Percentiles rank a stretch among this genome's conserved stretches.
These are phyloP conservation scores for Anaeromyces robustus DNA, from an alignment of 192 early-diverging fungal species.

Conservation along the genomic window DNA sequence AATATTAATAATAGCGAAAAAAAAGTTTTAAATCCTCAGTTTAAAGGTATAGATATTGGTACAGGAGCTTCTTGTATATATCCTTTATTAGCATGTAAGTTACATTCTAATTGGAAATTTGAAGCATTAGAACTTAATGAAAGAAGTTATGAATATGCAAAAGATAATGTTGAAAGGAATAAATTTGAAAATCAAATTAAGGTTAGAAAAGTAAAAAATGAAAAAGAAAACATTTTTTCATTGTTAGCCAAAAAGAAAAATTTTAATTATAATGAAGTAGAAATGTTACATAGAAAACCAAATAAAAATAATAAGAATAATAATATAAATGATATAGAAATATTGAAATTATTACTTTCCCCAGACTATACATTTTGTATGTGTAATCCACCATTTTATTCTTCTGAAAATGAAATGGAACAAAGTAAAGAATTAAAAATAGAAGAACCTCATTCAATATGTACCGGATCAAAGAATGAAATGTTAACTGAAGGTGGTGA, in stretches of 20 bases:
- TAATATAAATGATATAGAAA: no score
- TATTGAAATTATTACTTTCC: no score
- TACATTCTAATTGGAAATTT: slow-evolving; percentile 45
- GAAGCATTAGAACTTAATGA: slow-evolving; percentile 61
- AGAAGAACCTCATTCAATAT: slow-evolving; percentile 28
- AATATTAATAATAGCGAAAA: background rate
- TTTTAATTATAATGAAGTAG: no score
- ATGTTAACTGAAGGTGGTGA: slow-evolving; percentile 74
- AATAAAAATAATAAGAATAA: no score
- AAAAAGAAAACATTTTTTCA: slow-evolving; percentile 6
- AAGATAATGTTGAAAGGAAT: slow-evolving; percentile 48
- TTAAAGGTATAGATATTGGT: slow-evolving; percentile 17
- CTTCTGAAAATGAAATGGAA: slow-evolving; percentile 32
- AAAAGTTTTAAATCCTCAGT: no score
- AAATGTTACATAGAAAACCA: no score
- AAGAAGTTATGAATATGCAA: slow-evolving; percentile 42
- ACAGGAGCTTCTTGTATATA: slow-evolving; percentile 86
- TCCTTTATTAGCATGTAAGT: slow-evolving; percentile 54
- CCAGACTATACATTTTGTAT: slow-evolving; percentile 51
- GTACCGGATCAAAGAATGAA: slow-evolving; percentile 44
- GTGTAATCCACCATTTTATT: slow-evolving; percentile 90
- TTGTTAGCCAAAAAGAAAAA: background rate
- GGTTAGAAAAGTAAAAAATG: slow-evolving; percentile 18
- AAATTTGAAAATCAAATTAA: slow-evolving; percentile 32
- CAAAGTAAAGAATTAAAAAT: slow-evolving; percentile 30